Evolutionary conservation across 257 asterid species (phyloP).

Genomic region (Solanum piurae): DNA sequence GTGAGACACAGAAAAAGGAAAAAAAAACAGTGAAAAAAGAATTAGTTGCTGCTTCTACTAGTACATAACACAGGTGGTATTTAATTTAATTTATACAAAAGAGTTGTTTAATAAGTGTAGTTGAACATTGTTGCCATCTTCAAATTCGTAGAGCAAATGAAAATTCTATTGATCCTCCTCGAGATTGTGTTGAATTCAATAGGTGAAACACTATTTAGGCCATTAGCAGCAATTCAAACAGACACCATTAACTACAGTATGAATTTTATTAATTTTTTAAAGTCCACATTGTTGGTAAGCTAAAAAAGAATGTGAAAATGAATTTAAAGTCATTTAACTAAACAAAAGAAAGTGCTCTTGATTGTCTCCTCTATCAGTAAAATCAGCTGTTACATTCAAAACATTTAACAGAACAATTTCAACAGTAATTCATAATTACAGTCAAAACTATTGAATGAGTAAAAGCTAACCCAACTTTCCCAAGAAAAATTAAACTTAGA

Average conservation of each 20-base stretch:
- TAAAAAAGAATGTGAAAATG: neutral
- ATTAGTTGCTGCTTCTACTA: neutral
- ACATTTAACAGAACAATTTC: neutral
- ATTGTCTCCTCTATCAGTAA: neutral
- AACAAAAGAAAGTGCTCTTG: neutral
- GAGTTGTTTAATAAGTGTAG: neutral
- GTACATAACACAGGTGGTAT: neutral
- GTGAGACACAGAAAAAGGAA: neutral
- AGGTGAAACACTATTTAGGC: neutral
- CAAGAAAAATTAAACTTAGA: neutral
- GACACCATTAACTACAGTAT: neutral
- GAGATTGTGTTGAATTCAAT: neutral
- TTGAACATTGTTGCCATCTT: neutral
- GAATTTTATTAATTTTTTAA: neutral
- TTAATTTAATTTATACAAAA: neutral
- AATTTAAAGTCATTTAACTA: neutral
- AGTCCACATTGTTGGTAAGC: neutral
- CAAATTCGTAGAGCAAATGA: accelerated
- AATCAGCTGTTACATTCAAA: neutral
- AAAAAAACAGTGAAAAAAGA: neutral
- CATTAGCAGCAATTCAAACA: neutral
- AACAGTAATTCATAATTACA: neutral
- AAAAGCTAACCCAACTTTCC: neutral
- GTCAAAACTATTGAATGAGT: neutral
- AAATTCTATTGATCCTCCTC: neutral